phyloP scores from a whole-genome alignment of 768 basidiomycete species.

The Trametes meyenii region DNA sequence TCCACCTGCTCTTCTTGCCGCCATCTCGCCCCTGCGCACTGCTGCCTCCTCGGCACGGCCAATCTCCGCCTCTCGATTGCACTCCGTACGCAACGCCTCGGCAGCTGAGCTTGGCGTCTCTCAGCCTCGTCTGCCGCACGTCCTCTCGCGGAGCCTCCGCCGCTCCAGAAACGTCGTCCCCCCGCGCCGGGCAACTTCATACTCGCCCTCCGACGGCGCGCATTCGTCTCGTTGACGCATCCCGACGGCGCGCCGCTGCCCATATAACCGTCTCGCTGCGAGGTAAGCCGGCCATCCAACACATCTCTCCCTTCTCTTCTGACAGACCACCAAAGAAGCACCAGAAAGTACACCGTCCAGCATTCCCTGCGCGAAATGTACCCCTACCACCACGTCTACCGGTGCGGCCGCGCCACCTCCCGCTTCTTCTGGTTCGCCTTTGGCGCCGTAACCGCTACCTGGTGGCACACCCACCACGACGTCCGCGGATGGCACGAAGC shows the following conservation, averaged over 20 bases:
- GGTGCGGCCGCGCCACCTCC: conserved; percentile 45
- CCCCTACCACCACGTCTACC: conserved; percentile 9
- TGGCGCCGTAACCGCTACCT: conserved; percentile 49
- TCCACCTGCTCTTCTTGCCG: not conserved
- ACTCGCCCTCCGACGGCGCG: not conserved
- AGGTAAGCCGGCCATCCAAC: conserved; percentile 3
- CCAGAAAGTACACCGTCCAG: not conserved
- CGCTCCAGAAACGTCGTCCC: not conserved
- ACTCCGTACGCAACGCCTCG: not conserved
- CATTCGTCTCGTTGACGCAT: conserved; percentile 7
- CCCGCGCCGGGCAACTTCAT: conserved; percentile 12
- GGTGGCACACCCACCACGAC: conserved; percentile 45
- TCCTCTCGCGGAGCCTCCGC: not conserved
- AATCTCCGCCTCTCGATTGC: not conserved
- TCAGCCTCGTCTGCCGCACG: not conserved
- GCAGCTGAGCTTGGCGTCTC: not conserved
- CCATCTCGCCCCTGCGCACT: not conserved
- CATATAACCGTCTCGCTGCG: conserved; percentile 3
- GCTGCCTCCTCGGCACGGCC: not conserved
- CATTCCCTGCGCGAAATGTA: not conserved
- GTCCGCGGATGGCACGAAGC: conserved; percentile 32
- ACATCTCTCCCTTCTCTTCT: not conserved
- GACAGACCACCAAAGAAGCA: not conserved
- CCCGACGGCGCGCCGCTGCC: conserved; percentile 7
- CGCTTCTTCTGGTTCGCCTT: conserved; percentile 71